Conservation (phyloP, 1,284 basidiomycete genomes). For the Marasmius sp. region DNA sequence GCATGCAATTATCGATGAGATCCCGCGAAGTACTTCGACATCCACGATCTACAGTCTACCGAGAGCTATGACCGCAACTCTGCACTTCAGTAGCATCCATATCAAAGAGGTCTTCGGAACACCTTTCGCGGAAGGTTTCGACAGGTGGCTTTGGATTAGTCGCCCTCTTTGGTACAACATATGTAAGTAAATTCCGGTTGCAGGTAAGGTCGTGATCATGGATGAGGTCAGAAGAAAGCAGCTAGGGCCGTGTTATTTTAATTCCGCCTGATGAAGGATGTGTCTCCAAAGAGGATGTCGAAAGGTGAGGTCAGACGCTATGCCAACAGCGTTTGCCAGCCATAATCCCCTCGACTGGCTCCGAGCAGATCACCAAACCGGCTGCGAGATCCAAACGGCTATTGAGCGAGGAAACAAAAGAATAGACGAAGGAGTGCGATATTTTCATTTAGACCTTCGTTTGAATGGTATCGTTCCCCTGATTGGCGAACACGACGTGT, state of each 20-base stretch:
- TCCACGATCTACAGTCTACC: no score
- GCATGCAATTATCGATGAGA: no score
- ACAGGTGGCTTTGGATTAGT: neutral
- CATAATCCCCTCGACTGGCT: constrained; percentile 68
- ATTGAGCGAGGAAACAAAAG: neutral
- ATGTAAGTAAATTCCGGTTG: constrained; percentile 49
- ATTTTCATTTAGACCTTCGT: constrained; percentile 52
- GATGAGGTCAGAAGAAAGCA: constrained; percentile 66
- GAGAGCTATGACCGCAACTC: no score
- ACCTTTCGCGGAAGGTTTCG: neutral
- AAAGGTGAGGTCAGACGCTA: constrained; percentile 69
- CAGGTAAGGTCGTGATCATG: constrained; percentile 47
- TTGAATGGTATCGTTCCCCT: constrained; percentile 33
- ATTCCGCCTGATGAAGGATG: constrained; percentile 63
- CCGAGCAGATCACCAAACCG: no score
- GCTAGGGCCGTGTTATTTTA: constrained; percentile 60
- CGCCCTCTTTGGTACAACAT: neutral
- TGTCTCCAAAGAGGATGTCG: constrained; percentile 69
- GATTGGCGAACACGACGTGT: constrained; percentile 70
- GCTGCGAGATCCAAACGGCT: no score
- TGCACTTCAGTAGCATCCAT: no score
- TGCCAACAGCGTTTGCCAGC: constrained; percentile 66
- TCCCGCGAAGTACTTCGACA: no score
- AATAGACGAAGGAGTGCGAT: constrained; percentile 69
- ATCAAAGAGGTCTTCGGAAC: no score